Percentiles rank a stretch among this genome's conserved stretches.
phyloP scores from a whole-genome alignment of 495 filamentous ascomycete species.

The Penicillium paxilli region DNA sequence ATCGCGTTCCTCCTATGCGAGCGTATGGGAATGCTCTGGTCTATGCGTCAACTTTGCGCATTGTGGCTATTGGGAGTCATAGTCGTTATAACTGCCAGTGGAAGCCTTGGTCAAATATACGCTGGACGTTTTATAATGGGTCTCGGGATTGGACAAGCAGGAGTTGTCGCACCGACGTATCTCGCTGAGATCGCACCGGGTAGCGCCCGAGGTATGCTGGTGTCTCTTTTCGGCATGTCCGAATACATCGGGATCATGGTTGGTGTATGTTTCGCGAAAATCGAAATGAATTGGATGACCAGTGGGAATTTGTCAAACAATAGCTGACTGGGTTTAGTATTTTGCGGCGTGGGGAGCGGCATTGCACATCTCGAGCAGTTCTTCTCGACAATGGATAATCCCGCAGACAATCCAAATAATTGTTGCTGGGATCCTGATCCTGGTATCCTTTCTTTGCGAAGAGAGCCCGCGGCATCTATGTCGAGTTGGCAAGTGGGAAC shows the following conservation, averaged over 20 bases:
- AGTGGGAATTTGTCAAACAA: neutral
- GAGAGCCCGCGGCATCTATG: slow-evolving; percentile 62
- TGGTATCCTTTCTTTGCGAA: slow-evolving; percentile 49
- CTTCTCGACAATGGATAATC: slow-evolving; percentile 50
- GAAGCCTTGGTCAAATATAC: slow-evolving; percentile 56
- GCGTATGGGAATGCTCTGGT: slow-evolving; percentile 59
- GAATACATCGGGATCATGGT: slow-evolving; percentile 65
- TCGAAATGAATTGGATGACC: neutral
- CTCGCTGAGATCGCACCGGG: slow-evolving; percentile 59
- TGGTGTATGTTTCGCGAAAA: slow-evolving; percentile 6
- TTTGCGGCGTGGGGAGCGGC: slow-evolving; percentile 51
- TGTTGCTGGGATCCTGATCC: slow-evolving; percentile 54
- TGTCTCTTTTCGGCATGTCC: slow-evolving; percentile 60
- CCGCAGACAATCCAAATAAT: slow-evolving; percentile 62
- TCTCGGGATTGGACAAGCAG: slow-evolving; percentile 59
- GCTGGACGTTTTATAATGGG: slow-evolving; percentile 61
- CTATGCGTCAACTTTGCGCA: slow-evolving; percentile 56
- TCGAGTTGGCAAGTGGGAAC: slow-evolving; percentile 38
- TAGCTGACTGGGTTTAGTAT: slow-evolving; percentile 16
- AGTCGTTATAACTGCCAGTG: slow-evolving; percentile 56
- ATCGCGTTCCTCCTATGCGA: slow-evolving; percentile 61
- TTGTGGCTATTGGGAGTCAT: slow-evolving; percentile 58
- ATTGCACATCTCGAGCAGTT: slow-evolving; percentile 47
- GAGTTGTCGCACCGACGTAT: slow-evolving; percentile 58
- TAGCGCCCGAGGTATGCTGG: slow-evolving; percentile 51